Base-by-base conservation (phyloP, 2,329 filamentous ascomycete species). In the Emmonsia crescens region DNA sequence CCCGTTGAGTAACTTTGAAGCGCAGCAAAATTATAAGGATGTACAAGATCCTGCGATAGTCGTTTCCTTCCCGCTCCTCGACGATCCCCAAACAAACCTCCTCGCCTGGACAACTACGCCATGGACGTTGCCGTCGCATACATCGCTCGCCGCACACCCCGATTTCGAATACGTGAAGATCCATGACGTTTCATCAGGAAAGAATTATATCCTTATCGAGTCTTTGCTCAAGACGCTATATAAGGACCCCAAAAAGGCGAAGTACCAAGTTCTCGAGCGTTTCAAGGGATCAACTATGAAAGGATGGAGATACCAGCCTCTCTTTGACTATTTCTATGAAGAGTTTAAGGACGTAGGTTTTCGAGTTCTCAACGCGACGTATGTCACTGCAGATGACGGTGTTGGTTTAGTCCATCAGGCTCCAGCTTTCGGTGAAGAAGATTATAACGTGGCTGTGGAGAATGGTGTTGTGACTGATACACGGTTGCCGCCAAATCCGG, bases 191-290 rank as follows among this genome's bases (percentile, higher is more conserved):
- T 85, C 84, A 63, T 88, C 88, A 0, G 88, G 88, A 36, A 93
- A 92, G 72, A 83, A 92, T 68, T 96, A 91, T 73, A 86, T 96
- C 64, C 81, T 96, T 46, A 80, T 96, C 27, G 91, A 96, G 73
- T 85, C 89, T 61, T 82, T 94, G 40, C 80, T 96, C 38, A 82
- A 83, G 62, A 93, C 89, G 5, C 80, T 96, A 1, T 96, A 96
- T 79, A 96, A 96, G 75, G 91, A 96, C 67, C 89, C 89, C 8
- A 96, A 96, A 79, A 96, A 96, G 79, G 91, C 91, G 57, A 95
- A 96, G 73, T 96, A 86, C 78, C 91, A 90, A 79, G 81, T 94
- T 59, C 73, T 96, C 16, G 83, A 88, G 65, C 92, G 88, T 70
- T 77, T 95, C 67, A 89, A 86, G 76, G 93, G 93, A 57, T 88